Evolutionary conservation across 2,329 filamentous ascomycete genomes (phyloP), one percentile per base, ranked within the genome.

Genomic region (Venturia oleaginea): DNA sequence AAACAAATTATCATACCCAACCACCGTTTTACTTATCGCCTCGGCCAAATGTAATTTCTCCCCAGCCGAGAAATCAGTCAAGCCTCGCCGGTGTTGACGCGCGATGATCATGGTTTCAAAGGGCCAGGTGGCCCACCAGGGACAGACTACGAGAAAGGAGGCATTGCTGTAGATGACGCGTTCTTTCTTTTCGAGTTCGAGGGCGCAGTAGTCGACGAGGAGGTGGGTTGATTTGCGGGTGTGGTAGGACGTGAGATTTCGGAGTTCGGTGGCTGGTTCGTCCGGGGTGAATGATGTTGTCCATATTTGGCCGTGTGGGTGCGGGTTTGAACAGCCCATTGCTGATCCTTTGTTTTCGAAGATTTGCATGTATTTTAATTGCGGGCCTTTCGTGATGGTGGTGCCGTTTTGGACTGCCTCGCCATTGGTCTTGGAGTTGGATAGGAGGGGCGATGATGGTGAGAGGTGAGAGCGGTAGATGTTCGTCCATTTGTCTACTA

Each of bases 341-440:
- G 42, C 42, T 38, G 37, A 34, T 19, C 61, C 61, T 48, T 63
- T 63, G 42, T 63, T 63, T 17, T 63, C 61, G 42, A 63, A 63
- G n/a, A 63, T 63, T 42, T 63, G 61, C 61, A 63, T 63, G 24
- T 51, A 82, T 86, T 69, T 84, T 84, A n/a, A 84, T 83, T 1
- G 88, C 84, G 11, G 80, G 82, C 75, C 94, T 90, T 75, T n/a
- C n/a, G n/a, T n/a, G n/a, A n/a, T 94, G 86, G 69, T 90, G 86
- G 66, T 90, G 90, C 81, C 90, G 92, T 66, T 34, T 4, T 30
- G 51, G 37, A 11, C 11, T 11, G 24, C 22, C 7, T 60, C 8
- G n/a, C 32, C 61, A 24, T 57, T 34, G 5, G 24, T 57, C 17
- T 57, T 17, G 8, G 11, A 17, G 22, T 30, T 57, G 11, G 24